Evolutionary conservation across 2,329 filamentous ascomycete genomes (phyloP), one percentile per base, ranked within the genome.

Genomic region (Onygenales sp.): DNA sequence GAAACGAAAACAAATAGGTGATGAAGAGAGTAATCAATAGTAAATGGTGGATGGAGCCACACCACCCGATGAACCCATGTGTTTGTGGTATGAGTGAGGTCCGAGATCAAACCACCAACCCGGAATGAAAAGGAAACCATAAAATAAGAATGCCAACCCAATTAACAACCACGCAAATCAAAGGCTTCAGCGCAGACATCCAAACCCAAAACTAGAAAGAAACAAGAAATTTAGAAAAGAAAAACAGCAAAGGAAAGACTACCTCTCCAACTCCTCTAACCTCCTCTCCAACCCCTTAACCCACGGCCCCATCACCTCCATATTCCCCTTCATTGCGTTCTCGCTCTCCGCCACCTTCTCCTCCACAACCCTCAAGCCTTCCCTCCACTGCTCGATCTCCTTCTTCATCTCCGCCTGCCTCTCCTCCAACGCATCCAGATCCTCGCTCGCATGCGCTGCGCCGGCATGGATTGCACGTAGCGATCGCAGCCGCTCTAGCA

Each of bases 311-410:
- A 97, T 85, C n/a, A 87, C 79, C 62, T 86, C 84, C 69, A 91
- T 84, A 69, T 98, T 98, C 49, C 78, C 81, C 59, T 81, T 81
- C 74, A 94, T 86, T 3, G 83, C 79, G 32, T 75, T 74, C 64
- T 87, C 85, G 3, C 86, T 84, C 55, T 86, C 80, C 57, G 77
- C 77, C 63, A 97, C 83, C 31, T 86, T 84, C 52, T 75, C 74
- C 69, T 96, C 91, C 17, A 96, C 81, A 65, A 85, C 87, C 56
- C 84, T 82, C 13, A 97, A 70, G 0, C 89, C 88, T 53, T 87
- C 85, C 57, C 83, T 81, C 93, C 93, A 97, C 66, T 86, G 84
- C 70, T 84, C 83, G 54, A 98, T 84, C 67, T 97, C 93, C 4
- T 78, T 77, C 27, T 84, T 83, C 82, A 93, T 91, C 57, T 93